Evolutionary conservation across 306 rosid species (phyloP).

Genomic region (cucumber (Cucumis sativus)): Cucumber_9930_V3 NC_026661.2:1429501-1430000

Average conservation of each 20-base stretch:
- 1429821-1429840: no score
- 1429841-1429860: no score
- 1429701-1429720: not conserved
- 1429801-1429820: not conserved
- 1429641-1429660: not conserved
- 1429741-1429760: not conserved
- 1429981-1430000: no score
- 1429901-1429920: no score
- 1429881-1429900: no score
- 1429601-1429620: not conserved
- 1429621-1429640: not conserved
- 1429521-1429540: not conserved
- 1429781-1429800: not conserved
- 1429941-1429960: no score
- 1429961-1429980: no score
- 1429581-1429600: not conserved
- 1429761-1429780: not conserved
- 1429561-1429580: not conserved
- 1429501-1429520: not conserved
- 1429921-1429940: no score
- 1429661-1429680: not conserved
- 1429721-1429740: not conserved
- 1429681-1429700: not conserved
- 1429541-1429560: not conserved
- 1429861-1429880: no score